Evolutionary conservation across 2,329 filamentous ascomycete species (phyloP), one percentile per base, ranked within the genome.

Genomic region (Helminthosporium solani): DNA sequence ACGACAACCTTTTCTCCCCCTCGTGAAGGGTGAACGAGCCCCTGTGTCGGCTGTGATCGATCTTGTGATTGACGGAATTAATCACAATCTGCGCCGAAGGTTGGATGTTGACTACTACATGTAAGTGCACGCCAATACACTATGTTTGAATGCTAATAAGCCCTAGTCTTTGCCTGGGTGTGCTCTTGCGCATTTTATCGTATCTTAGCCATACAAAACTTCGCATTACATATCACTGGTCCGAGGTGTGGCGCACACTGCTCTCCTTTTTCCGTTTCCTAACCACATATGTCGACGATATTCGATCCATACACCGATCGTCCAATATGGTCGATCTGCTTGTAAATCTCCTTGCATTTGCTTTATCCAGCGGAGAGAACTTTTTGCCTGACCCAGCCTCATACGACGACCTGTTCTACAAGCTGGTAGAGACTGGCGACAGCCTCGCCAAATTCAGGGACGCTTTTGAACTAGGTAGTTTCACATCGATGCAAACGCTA

Each of bases 401-500:
- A 1, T 97, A 97, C 70, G 94, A 99, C 61, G 94, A 99, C 63
- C 78, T 99, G 0, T 97, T 99, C 73, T 99, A 99, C 81, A 99
- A 99, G 73, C 81, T 97, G 2, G 90, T 97, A 20, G 94, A 99
- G 71, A 88, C 86, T 2, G 90, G 91, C 9, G 89, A 95, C 39
- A 80, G 89, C 11, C 79, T 97, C 18, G 75, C 79, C 25, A 90
- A 88, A 63, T 96, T 97, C 73, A 83, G 89, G 33, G 83, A 90
- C 52, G 85, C 82, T 8, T 97, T 94, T 68, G 73, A 75, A 3
- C 63, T 78, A 18, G 64, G 66, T 21, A 64, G 60, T 21, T 62
- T 67, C 8, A 58, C 60, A 71, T 88, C 88, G 2, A 94, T 96
- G 61, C 86, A 89, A 39, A 95, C 88, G 1, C 78, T 96, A 23